Conservation (phyloP, 768 basidiomycete species). For the Terana coerulea region DNA sequence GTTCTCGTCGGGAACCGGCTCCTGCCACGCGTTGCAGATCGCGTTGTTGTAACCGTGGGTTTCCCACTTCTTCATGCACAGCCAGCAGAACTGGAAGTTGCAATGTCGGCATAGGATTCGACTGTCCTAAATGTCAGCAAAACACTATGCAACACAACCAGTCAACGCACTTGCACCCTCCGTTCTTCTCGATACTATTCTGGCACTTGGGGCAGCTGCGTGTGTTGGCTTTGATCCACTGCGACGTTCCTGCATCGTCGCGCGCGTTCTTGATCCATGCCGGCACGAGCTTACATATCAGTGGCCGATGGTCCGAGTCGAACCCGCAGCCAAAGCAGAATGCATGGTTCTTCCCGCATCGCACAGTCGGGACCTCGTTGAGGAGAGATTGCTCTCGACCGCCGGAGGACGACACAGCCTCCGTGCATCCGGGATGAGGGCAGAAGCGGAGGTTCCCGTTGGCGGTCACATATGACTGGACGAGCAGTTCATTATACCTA, state of each 20-base stretch:
- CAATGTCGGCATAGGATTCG: constrained; percentile 99
- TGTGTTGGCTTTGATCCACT: constrained; percentile 99
- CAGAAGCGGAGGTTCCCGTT: constrained; percentile 85
- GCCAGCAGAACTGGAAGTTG: constrained; percentile 97
- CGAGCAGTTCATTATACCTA: constrained; percentile 66
- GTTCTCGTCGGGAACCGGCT: constrained; percentile 63
- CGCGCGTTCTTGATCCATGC: constrained; percentile 95
- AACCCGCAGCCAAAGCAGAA: constrained; percentile 96
- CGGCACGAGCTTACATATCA: constrained; percentile 80
- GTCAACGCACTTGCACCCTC: constrained; percentile 98
- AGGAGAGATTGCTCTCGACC: constrained; percentile 67
- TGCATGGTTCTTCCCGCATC: constrained; percentile 71
- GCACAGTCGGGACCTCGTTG: constrained; percentile 83
- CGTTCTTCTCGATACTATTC: constrained; percentile 99
- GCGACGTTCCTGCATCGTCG: constrained; percentile 96
- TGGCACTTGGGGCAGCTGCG: constrained; percentile 94
- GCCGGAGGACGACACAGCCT: constrained; percentile 81
- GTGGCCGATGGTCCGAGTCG: constrained; percentile 89
- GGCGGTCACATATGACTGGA: constrained; percentile 88
- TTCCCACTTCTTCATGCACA: constrained; percentile 75
- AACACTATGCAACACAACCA: background rate
- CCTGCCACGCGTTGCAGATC: constrained; percentile 44
- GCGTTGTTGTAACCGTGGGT: constrained; percentile 25
- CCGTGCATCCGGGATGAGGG: constrained; percentile 90
- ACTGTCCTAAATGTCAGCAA: constrained; percentile 38